phyloP scores from a whole-genome alignment of 2,329 filamentous ascomycete genomes.

The Hawksworthiomyces lignivorus region DNA sequence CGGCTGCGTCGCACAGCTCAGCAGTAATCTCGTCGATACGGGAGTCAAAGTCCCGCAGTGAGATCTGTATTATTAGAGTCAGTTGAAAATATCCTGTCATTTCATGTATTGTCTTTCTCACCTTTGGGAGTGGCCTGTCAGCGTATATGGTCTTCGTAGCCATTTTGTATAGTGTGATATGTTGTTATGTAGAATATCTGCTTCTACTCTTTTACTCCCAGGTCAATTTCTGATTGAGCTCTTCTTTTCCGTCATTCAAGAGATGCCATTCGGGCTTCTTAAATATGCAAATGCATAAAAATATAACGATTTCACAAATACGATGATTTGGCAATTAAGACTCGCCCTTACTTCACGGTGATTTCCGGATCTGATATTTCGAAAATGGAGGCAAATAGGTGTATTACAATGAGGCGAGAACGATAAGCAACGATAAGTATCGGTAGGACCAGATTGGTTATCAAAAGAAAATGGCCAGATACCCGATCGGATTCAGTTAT shows the following conservation, averaged over 20 bases:
- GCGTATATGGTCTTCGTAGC: constrained; percentile 12
- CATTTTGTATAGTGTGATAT: too few relatives aligned
- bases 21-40: constrained; percentile 46
- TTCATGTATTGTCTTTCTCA: not conserved
- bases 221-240: too few relatives aligned
- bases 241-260: too few relatives aligned
- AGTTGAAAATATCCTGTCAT: too few relatives aligned
- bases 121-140: constrained; percentile 14
- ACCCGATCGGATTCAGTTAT: not conserved
- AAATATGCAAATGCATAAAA: too few relatives aligned
- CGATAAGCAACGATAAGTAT: constrained; percentile 2
- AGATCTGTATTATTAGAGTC: constrained; percentile 32
- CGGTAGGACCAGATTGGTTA: not conserved
- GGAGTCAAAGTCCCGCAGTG: constrained; percentile 43
- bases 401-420: constrained; percentile 2
- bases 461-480: too few relatives aligned
- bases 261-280: too few relatives aligned
- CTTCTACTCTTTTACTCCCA: too few relatives aligned
- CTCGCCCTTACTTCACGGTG: too few relatives aligned
- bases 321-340: too few relatives aligned
- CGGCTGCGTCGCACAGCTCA: constrained; percentile 44
- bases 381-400: not conserved
- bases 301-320: too few relatives aligned
- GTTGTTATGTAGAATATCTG: too few relatives aligned
- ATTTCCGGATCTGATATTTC: constrained; percentile 4